phyloP scores from a whole-genome alignment of 2,329 filamentous ascomycete species.

The Amesomyces nigricolor region DNA sequence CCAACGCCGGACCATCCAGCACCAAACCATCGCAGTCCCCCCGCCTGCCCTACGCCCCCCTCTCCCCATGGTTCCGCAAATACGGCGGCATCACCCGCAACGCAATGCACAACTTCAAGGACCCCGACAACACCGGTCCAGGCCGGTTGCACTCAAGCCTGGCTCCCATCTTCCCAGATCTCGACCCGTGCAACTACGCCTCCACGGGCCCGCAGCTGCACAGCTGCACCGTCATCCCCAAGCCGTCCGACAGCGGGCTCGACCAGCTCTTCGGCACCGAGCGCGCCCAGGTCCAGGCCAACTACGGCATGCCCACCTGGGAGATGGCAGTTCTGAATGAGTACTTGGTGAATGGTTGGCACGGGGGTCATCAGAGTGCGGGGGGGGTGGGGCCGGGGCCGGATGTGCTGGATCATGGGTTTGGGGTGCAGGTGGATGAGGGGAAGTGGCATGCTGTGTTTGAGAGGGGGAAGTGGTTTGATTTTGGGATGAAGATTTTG shows the following conservation, averaged over 20 bases:
- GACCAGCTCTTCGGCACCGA: slow-evolving; percentile 11
- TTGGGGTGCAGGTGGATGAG: slow-evolving; percentile 4
- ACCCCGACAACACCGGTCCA: too few relatives aligned
- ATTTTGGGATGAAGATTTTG: background rate
- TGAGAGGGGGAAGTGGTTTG: slow-evolving; percentile 8
- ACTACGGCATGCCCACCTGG: slow-evolving; percentile 9
- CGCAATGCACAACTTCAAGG: background rate
- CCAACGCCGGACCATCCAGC: background rate
- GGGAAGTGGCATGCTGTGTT: slow-evolving; percentile 9
- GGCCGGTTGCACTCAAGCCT: background rate
- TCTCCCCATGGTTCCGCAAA: slow-evolving; percentile 10
- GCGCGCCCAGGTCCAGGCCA: background rate
- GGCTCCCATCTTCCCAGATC: background rate
- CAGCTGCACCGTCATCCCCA: background rate
- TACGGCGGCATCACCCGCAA: background rate
- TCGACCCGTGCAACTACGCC: slow-evolving; percentile 5
- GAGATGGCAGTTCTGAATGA: slow-evolving; percentile 4
- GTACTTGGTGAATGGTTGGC: slow-evolving; percentile 1
- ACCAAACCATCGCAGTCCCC: background rate
- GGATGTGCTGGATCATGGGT: background rate
- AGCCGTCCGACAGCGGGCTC: slow-evolving; percentile 4
- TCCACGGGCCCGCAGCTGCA: background rate
- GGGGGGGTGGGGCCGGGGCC: background rate
- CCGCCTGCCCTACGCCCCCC: background rate
- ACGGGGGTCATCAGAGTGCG: background rate